Evolutionary conservation across 2,329 filamentous ascomycete genomes (phyloP).

Genomic region (Atkinsonella hypoxylon): DNA sequence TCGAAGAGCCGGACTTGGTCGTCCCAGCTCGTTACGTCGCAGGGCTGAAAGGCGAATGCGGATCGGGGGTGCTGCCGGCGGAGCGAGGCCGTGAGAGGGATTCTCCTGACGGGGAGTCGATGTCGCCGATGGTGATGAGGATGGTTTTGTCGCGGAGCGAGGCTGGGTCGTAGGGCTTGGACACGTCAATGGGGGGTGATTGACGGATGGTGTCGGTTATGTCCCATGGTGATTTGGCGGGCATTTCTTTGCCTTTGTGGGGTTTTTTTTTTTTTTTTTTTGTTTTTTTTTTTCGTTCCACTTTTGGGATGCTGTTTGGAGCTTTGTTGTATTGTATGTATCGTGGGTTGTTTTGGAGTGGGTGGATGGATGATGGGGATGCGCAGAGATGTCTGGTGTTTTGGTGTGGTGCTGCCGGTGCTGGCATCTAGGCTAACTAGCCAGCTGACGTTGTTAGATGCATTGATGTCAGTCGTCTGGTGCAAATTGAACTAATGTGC

Average conservation of each 20-base stretch:
- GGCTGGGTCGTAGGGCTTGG: constrained; percentile 28
- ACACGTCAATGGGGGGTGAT: constrained; percentile 34
- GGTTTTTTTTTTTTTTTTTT: too few species aligned
- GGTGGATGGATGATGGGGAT: too few species aligned
- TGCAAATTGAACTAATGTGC: too few species aligned
- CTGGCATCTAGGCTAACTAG: too few species aligned
- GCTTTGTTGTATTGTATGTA: too few species aligned
- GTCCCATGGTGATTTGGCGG: constrained; percentile 6
- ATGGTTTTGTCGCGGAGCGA: constrained; percentile 43
- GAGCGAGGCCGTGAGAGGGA: constrained; percentile 42
- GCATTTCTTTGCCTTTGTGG: background rate
- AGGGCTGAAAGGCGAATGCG: constrained; percentile 43
- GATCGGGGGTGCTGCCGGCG: constrained; percentile 25
- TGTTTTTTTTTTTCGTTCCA: too few species aligned
- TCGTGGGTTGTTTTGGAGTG: too few species aligned
- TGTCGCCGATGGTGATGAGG: constrained; percentile 53
- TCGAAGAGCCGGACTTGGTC: constrained; percentile 54
- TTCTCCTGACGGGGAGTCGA: constrained; percentile 42
- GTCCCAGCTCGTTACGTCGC: constrained; percentile 54
- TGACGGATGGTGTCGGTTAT: constrained; percentile 15
- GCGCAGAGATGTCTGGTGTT: too few species aligned
- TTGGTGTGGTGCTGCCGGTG: too few species aligned
- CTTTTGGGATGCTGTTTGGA: too few species aligned
- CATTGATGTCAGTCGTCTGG: too few species aligned
- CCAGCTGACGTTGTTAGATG: too few species aligned